Evolutionary conservation across 306 rosid species (phyloP).

Genomic region (Senna tora): DNA sequence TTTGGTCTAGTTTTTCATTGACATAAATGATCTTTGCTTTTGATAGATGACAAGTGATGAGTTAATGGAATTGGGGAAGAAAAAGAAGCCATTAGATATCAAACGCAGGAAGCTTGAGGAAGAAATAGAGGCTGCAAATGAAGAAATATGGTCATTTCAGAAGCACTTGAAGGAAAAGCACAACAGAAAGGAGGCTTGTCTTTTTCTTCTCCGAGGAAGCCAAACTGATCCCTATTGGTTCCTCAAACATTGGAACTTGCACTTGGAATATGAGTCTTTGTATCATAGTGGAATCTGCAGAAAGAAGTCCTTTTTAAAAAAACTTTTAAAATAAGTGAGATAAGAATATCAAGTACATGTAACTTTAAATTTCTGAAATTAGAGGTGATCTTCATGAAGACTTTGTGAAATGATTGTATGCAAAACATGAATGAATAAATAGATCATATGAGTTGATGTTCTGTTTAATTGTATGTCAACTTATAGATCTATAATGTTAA

Average conservation of each 20-base stretch:
- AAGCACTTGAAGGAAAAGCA: conserved; percentile 1
- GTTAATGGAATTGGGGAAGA: conserved; percentile 4
- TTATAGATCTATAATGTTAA: too few relatives aligned
- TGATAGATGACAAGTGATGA: neutral
- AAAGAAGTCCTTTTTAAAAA: neutral
- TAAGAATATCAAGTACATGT: too few relatives aligned
- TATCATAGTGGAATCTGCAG: neutral
- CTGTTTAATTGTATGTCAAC: too few relatives aligned
- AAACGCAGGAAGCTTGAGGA: neutral
- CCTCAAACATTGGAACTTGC: neutral
- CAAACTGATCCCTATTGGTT: neutral
- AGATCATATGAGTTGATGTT: too few relatives aligned
- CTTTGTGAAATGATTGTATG: too few relatives aligned
- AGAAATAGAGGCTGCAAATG: conserved; percentile 2
- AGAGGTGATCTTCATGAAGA: too few relatives aligned
- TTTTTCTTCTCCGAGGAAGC: neutral
- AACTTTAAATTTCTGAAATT: too few relatives aligned
- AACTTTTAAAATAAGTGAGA: neutral
- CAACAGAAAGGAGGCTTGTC: neutral
- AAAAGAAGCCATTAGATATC: neutral
- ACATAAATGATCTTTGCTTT: neutral
- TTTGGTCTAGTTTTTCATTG: too few relatives aligned
- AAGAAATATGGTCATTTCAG: conserved; percentile 20
- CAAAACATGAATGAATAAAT: too few relatives aligned
- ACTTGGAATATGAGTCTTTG: conserved; percentile 3